Evolutionary conservation across 257 asterid genomes (phyloP), one percentile per base, ranked within the genome.

Genomic region (Plantago elongata): DNA sequence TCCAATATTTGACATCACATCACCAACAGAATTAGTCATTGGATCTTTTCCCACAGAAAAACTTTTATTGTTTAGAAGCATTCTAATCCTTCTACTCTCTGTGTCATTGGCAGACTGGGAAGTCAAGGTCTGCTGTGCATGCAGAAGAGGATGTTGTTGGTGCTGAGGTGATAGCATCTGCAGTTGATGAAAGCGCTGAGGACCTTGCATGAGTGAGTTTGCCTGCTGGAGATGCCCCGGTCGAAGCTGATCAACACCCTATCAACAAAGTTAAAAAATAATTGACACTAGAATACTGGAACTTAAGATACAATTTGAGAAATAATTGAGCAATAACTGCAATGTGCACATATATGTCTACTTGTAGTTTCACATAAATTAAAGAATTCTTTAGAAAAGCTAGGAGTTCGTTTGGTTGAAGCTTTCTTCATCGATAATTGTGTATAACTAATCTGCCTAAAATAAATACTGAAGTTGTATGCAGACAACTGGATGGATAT

Each of bases 161-260:
- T 92, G 96, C 86, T 93, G 99, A 29, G 96, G 94, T 54, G 98
- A 63, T 47, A 93, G 73, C 94, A 93, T 87, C 78, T 89, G 97
- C 46, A 89, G 64, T 69, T 89, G 97, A 83, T 83, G 96, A 71
- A 82, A 93, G 42, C 96, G 92, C 75, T 93, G 99, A 43, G 90
- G 77, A 17, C 96, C 95, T 64, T 88, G 97, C 90, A 89, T 83
- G 65, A 79, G 82, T 62, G 97, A 74, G 78, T 93, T 93, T 48
- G 84, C 95, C 80, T 87, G 99, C 89, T 81, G 99, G 66, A 89
- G 92, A 71, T 89, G 81, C 65, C 97, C 97, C 6, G 96, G 67
- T 13, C 97, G 97, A 45, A 93, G 85, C 80, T 83, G 99, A 69
- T 89, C 97, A 13, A 87, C 70, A 71, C 95, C 95, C 96, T 91